These are phyloP conservation scores for Quercus glauca DNA, from an alignment of 306 rosid species.

Conservation along the genomic window DNA sequence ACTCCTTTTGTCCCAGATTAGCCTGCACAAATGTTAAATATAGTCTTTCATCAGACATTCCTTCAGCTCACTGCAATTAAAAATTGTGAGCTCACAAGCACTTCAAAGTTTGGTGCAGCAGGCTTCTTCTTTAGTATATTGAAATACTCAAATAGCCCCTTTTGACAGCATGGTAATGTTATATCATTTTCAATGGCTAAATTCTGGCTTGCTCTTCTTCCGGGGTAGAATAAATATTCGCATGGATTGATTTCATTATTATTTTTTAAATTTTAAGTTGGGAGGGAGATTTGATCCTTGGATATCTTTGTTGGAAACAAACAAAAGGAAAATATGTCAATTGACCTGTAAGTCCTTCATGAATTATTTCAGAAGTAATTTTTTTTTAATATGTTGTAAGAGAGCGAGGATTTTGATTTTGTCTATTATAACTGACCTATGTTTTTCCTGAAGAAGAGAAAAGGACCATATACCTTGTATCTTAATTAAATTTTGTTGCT, in stretches of 20 bases:
- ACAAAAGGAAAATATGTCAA: too few species aligned
- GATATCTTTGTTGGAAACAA: too few species aligned
- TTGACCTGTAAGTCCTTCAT: too few species aligned
- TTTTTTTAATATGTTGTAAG: not conserved
- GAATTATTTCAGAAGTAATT: too few species aligned
- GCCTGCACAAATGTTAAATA: constrained; percentile 7
- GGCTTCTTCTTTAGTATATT: not conserved
- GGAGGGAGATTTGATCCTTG: too few species aligned
- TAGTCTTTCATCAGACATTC: constrained; percentile 25
- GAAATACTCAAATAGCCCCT: not conserved
- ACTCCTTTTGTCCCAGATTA: constrained; percentile 26
- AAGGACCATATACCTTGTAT: not conserved
- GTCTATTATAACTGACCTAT: not conserved
- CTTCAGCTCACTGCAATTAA: not conserved
- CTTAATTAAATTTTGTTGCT: not conserved
- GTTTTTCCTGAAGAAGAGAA: not conserved
- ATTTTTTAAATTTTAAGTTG: too few species aligned
- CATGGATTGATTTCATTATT: not conserved
- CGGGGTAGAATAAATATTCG: not conserved
- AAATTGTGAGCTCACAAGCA: constrained; percentile 9
- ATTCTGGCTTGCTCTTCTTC: not conserved
- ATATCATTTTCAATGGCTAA: not conserved
- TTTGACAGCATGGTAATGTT: not conserved
- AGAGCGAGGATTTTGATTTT: not conserved
- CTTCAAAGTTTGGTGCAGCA: not conserved